These are phyloP conservation scores for Nissolia schottii DNA, from an alignment of 306 rosid species.

Conservation along the genomic window DNA sequence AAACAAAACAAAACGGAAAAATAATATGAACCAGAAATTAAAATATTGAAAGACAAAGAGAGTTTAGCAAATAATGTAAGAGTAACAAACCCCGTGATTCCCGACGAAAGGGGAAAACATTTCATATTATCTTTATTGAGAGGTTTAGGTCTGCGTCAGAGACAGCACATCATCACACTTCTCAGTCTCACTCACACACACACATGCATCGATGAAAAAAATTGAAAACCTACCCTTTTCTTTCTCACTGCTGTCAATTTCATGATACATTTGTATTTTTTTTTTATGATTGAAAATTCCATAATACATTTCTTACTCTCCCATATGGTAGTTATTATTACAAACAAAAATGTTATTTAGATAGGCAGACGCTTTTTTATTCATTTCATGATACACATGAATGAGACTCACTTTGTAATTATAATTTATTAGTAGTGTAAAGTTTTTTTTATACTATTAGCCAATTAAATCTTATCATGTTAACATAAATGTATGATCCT, in stretches of 20 bases:
- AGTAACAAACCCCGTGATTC: constrained; percentile 75
- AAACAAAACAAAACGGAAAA: background rate
- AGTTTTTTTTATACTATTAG: too few relatives aligned
- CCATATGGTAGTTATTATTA: too few relatives aligned
- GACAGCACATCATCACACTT: constrained; percentile 48
- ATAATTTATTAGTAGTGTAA: too few relatives aligned
- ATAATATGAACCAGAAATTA: constrained; percentile 10
- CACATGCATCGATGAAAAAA: constrained; percentile 35
- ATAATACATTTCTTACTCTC: constrained; percentile 23
- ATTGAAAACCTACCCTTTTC: background rate
- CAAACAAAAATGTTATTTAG: too few relatives aligned
- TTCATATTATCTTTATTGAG: constrained; percentile 32
- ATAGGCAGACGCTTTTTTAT: too few relatives aligned
- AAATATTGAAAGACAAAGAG: constrained; percentile 18
- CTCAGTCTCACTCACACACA: constrained; percentile 36
- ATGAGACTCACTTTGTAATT: too few relatives aligned
- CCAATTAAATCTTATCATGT: too few relatives aligned
- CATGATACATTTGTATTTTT: too few relatives aligned
- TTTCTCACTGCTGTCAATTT: constrained; percentile 23
- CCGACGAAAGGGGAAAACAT: constrained; percentile 34
- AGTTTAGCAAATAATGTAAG: constrained; percentile 18
- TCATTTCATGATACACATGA: too few relatives aligned
- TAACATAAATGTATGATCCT: too few relatives aligned
- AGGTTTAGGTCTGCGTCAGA: constrained; percentile 43
- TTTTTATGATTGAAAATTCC: too few relatives aligned